Conservation (phyloP, 441 rosid genomes). For the Flueggea neowawraea region DNA sequence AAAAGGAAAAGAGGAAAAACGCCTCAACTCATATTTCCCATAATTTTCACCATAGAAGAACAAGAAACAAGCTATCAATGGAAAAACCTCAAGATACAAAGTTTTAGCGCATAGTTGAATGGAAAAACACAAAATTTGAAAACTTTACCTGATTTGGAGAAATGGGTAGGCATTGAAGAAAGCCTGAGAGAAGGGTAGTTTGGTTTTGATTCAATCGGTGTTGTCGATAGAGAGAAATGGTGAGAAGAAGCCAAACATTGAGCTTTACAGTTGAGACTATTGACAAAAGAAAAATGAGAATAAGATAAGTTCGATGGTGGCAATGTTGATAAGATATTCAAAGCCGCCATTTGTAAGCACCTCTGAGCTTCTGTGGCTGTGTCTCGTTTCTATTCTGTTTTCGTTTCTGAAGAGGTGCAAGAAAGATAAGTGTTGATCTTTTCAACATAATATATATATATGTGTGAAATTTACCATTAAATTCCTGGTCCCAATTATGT, state of each 20-base stretch:
- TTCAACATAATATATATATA: no score
- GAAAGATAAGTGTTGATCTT: background rate
- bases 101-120: background rate
- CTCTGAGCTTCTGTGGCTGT: constrained; percentile 5
- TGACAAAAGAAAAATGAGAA: constrained; percentile 1
- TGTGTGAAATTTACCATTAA: no score
- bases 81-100: background rate
- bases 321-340: constrained; percentile 27
- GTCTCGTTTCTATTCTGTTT: background rate
- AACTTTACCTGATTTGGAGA: constrained; percentile 46
- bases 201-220: constrained; percentile 17
- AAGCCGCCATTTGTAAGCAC: constrained; percentile 27
- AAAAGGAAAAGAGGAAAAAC: no score
- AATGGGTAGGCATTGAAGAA: constrained; percentile 27
- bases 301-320: constrained; percentile 3
- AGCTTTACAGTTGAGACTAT: background rate
- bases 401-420: background rate
- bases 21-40: no score
- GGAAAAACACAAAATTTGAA: background rate
- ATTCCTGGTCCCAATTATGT: no score
- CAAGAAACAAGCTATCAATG: background rate
- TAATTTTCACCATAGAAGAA: background rate
- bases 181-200: constrained; percentile 19
- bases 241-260: constrained; percentile 17
- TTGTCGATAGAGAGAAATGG: constrained; percentile 19